Evolutionary conservation across 805 yeast species (phyloP), one percentile per base, ranked within the genome.

Genomic region (Candida ponderosae): DNA sequence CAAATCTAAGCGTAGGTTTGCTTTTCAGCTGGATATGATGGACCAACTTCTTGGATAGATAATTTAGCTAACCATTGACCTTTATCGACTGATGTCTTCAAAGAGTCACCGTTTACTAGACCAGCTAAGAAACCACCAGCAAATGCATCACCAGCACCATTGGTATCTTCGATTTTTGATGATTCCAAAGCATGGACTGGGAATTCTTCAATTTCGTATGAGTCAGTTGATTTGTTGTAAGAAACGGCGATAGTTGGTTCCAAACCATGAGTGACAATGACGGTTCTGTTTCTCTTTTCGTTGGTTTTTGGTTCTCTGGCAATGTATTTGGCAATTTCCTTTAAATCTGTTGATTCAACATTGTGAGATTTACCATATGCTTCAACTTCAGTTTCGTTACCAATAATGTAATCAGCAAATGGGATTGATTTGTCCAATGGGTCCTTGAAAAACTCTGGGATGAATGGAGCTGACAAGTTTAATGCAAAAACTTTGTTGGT

Each of bases 131-230:
- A 89, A 41, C 97, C 97, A 54, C 93, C 94, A 39, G 97, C 97
- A 58, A 90, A 90, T 13, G 97, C 96, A 60, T 90, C 97, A 63
- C 97, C 97, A 33, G 97, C 97, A 69, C 98, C 98, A 68, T 90
- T 93, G 56, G 97, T 86, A 70, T 93, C 99, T 41, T 73, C 79
- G 42, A 93, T 73, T 63, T 81, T 71, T 33, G 72, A 63, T 32
- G 75, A 51, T 31, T 74, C 82, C 55, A 93, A 75, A 41, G 80
- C 74, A 50, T 76, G 82, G 39, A 93, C 96, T 35, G 81, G 70
- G 70, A 60, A 79, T 55, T 67, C 70, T 44, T 70, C 63, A 43
- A 71, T 63, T 18, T 60, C 62, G 48, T 65, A 70, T 29, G 71
- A 59, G 39, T 73, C 75, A 29, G 70, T 51, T 31, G 63, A 48